phyloP scores from a whole-genome alignment of 192 early-diverging fungal genomes.

The Bifiguratus adelaidae region DNA sequence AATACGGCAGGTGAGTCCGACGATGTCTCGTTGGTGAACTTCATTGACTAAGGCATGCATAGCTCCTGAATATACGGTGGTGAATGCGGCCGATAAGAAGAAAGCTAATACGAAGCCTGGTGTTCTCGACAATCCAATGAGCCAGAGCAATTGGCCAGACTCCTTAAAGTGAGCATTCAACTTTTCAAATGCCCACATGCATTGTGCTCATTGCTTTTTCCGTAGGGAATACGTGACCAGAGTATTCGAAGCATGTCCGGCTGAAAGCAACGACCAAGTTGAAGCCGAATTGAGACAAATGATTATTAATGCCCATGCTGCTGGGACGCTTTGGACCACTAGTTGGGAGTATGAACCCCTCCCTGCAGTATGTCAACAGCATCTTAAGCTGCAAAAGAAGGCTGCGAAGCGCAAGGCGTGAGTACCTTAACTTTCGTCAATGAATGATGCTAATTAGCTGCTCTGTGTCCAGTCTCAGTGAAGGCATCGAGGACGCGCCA shows the following conservation, averaged over 20 bases:
- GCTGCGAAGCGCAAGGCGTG: constrained; percentile 1
- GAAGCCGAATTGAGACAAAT: constrained; percentile 43
- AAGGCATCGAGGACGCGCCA: background rate
- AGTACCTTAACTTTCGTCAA: background rate
- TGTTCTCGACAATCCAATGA: too few species aligned
- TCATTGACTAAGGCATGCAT: too few species aligned
- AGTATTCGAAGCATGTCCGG: constrained; percentile 15
- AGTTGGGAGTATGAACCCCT: constrained; percentile 54
- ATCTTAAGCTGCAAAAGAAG: background rate
- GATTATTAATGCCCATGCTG: constrained; percentile 30
- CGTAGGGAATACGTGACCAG: constrained; percentile 14
- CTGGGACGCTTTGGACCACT: constrained; percentile 32
- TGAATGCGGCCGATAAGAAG: too few species aligned
- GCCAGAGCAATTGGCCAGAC: constrained; percentile 11
- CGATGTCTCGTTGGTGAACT: too few species aligned
- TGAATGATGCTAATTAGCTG: background rate
- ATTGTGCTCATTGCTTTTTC: background rate
- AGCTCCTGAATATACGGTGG: too few species aligned
- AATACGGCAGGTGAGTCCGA: too few species aligned
- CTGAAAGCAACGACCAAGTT: constrained; percentile 25
- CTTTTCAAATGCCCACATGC: background rate
- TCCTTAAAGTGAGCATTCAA: constrained; percentile 10
- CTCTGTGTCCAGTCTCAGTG: background rate
- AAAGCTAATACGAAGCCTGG: too few species aligned
- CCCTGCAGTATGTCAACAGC: background rate